These are phyloP conservation scores for Kondoa subrosea DNA, from an alignment of 768 basidiomycete genomes.

Conservation along the genomic window DNA sequence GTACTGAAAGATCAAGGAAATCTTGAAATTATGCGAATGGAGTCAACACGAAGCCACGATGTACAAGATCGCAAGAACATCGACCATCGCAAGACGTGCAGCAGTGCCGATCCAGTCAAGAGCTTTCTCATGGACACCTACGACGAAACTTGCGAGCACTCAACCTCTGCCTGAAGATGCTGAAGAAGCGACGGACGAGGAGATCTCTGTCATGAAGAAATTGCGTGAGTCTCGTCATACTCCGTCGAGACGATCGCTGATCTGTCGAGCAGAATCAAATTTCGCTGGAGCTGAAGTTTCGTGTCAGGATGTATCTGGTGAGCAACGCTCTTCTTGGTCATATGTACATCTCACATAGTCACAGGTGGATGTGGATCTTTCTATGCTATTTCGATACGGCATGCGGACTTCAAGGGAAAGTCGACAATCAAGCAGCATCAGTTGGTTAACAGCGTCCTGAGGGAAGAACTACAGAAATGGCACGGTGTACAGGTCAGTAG, in stretches of 20 bases:
- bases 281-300: slow-evolving; percentile 65
- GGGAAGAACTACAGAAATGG: slow-evolving; percentile 73
- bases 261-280: slow-evolving; percentile 25
- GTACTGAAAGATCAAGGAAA: not conserved
- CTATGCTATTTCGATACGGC: slow-evolving; percentile 78
- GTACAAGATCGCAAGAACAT: not conserved
- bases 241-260: not conserved
- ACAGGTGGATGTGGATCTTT: slow-evolving; percentile 93
- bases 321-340: slow-evolving; percentile 28
- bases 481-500: slow-evolving; percentile 79
- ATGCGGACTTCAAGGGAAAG: slow-evolving; percentile 44
- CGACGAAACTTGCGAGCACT: not conserved
- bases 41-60: not conserved
- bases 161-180: not conserved
- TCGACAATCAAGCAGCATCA: slow-evolving; percentile 83
- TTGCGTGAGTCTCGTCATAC: not conserved
- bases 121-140: slow-evolving; percentile 29
- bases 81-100: slow-evolving; percentile 39
- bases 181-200: slow-evolving; percentile 4
- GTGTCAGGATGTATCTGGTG: slow-evolving; percentile 92
- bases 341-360: too few relatives aligned
- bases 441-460: slow-evolving; percentile 66
- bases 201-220: not conserved
- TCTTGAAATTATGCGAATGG: not conserved
- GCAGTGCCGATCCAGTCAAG: slow-evolving; percentile 54